Conservation (phyloP, 495 filamentous ascomycete genomes). For the Margaritispora aquatica region DNA sequence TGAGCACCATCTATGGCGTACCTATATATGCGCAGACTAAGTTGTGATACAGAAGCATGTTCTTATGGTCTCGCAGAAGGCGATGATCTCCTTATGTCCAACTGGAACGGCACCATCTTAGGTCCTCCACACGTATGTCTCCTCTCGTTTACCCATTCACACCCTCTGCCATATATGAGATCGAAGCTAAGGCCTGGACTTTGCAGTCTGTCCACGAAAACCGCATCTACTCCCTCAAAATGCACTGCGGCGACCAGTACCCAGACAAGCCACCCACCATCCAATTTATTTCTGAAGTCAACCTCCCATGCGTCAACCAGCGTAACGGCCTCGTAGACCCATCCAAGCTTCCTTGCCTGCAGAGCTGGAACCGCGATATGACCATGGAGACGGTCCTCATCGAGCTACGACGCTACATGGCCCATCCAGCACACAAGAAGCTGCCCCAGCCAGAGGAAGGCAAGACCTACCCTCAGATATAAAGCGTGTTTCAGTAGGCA, state of each 20-base stretch:
- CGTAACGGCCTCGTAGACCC: conserved; percentile 76
- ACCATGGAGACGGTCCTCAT: conserved; percentile 93
- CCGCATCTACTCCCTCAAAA: conserved; percentile 95
- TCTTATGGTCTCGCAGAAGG: conserved; percentile 94
- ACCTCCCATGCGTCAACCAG: conserved; percentile 85
- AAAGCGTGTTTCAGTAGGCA: too few species aligned
- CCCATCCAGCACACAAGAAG: conserved; percentile 88
- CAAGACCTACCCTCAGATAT: conserved; percentile 49
- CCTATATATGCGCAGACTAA: not conserved
- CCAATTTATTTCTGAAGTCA: conserved; percentile 87
- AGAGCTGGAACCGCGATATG: conserved; percentile 80
- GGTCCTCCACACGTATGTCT: conserved; percentile 86
- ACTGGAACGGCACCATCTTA: conserved; percentile 97
- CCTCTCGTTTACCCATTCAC: not conserved
- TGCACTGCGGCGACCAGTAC: conserved; percentile 89
- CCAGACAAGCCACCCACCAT: conserved; percentile 84
- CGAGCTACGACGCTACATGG: conserved; percentile 90
- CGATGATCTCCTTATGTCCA: conserved; percentile 93
- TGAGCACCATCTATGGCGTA: conserved; percentile 30
- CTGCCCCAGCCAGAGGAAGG: conserved; percentile 90
- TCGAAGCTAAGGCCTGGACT: not conserved
- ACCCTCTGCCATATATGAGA: too few species aligned
- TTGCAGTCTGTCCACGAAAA: conserved; percentile 90
- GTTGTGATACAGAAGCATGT: conserved; percentile 65
- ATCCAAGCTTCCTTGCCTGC: conserved; percentile 71